phyloP scores from a whole-genome alignment of 768 basidiomycete species.

The Guyanaporus albipodus region DNA sequence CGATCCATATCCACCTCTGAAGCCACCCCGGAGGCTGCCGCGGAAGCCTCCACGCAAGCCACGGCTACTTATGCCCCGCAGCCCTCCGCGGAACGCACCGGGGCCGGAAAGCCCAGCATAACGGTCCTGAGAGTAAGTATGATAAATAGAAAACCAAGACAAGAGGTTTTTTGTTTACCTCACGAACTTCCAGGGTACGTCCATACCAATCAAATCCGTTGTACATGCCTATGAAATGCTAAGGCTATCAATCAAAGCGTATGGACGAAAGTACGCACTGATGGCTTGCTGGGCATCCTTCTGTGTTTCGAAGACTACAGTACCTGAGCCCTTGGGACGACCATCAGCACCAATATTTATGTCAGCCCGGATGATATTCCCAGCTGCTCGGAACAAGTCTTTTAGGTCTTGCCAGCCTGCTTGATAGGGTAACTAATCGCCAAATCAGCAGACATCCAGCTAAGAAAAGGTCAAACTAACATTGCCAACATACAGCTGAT shows the following conservation, averaged over 20 bases:
- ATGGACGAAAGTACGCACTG: conserved; percentile 47
- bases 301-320: conserved; percentile 88
- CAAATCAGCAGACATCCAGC: conserved; percentile 2
- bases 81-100: conserved; percentile 52
- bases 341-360: conserved; percentile 93
- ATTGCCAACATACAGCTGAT: conserved; percentile 91
- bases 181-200: conserved; percentile 90
- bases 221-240: conserved; percentile 69
- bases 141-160: not conserved
- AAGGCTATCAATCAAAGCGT: not conserved
- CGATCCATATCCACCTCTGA: conserved; percentile 53
- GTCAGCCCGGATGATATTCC: conserved; percentile 93
- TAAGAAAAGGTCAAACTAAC: conserved; percentile 40
- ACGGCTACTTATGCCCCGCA: conserved; percentile 46
- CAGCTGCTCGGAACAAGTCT: conserved; percentile 93
- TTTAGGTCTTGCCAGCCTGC: conserved; percentile 99
- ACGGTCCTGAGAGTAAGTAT: conserved; percentile 58
- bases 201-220: conserved; percentile 98
- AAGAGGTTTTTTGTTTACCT: conserved; percentile 50
- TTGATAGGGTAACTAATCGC: conserved; percentile 79
- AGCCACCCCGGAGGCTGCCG: conserved; percentile 46
- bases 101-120: conserved; percentile 81
- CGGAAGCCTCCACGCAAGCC: conserved; percentile 20
- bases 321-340: conserved; percentile 94
- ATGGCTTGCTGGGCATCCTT: conserved; percentile 93